Base-by-base conservation (phyloP, 164 flowering plant genomes). In the Vitis rotundifolia region DNA sequence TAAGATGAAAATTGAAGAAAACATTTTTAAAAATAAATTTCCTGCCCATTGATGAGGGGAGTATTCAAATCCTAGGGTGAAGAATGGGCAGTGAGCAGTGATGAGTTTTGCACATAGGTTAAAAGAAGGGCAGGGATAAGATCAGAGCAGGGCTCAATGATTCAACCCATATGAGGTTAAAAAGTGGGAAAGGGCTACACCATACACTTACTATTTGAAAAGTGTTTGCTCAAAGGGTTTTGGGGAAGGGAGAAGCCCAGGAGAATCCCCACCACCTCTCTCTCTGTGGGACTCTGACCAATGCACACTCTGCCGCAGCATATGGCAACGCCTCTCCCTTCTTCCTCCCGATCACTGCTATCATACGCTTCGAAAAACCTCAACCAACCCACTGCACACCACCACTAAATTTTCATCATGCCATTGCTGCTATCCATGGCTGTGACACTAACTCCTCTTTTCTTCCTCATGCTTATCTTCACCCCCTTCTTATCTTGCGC, bases 141-240 rank as follows among this genome's bases (percentile, higher is more conserved):
- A 48, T 57, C 47, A 48, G 55, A 67, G 44, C 67, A 72, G 8
- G 70, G 73, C 69, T 59, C 71, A 78, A 75, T 75, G 78, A 78
- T 78, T 78, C 74, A 51, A 62, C 52, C 76, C 73, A 69, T 49
- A 10, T 56, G 71, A 57, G 65, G 71, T 64, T 66, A 61, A 78
- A 78, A 74, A 68, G 69, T 53, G 57, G 14, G 49, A 19, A 59
- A 3, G 18, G 54, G 18, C 77, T 66, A 49, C 71, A 37, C 71
- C 73, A 54, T 19, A 37, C 28, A 53, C 54, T 64, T 13, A 37
- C 44, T 29, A 53, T 74, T 29, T 29, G 50, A 61, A 71, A 75
- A 64, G 70, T 59, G 70, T 61, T 65, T 26, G 14, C 68, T 75
- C 67, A 48, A 54, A 69, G 70, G 49, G 57, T 53, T 69, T 74